Evolutionary conservation across 108 stramenopile genomes (phyloP).

Genomic region (Cyclostephanos invisitatus): DNA sequence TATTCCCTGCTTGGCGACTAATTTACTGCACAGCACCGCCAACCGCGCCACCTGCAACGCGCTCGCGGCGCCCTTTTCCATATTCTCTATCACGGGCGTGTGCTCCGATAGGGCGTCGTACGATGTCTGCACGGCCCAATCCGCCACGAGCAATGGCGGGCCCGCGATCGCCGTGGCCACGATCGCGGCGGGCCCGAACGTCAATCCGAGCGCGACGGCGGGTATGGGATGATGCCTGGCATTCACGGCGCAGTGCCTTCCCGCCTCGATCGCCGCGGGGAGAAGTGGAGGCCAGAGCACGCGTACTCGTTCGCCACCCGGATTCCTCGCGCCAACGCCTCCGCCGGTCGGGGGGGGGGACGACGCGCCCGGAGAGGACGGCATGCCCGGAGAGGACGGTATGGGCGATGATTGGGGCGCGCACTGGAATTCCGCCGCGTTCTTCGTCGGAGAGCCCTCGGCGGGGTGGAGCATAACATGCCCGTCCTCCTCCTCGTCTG

Average conservation of each 20-base stretch:
- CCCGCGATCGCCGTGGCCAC: slow-evolving; percentile 60
- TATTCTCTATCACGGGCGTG: slow-evolving; percentile 48
- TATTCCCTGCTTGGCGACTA: slow-evolving; percentile 63
- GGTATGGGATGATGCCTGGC: slow-evolving; percentile 62
- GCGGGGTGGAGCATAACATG: slow-evolving; percentile 14
- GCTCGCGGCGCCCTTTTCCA: slow-evolving; percentile 71
- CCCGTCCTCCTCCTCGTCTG: slow-evolving; percentile 50
- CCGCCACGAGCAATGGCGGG: slow-evolving; percentile 59
- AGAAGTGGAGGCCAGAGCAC: slow-evolving; percentile 83
- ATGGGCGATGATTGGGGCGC: slow-evolving; percentile 29
- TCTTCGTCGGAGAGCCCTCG: slow-evolving; percentile 25
- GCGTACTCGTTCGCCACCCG: slow-evolving; percentile 47
- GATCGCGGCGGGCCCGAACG: slow-evolving; percentile 72
- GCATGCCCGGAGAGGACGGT: slow-evolving; percentile 35
- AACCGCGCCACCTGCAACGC: slow-evolving; percentile 61
- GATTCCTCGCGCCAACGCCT: not conserved
- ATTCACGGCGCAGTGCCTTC: slow-evolving; percentile 53
- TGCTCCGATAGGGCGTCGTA: slow-evolving; percentile 64
- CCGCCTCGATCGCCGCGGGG: slow-evolving; percentile 53
- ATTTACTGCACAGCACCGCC: slow-evolving; percentile 48
- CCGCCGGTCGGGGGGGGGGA: not conserved
- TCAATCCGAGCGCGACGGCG: slow-evolving; percentile 66
- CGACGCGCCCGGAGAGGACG: slow-evolving; percentile 27
- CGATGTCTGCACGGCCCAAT: slow-evolving; percentile 63
- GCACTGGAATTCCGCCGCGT: slow-evolving; percentile 19